Conservation (phyloP, 177 flowering plant genomes). For the Vitis hybrid region DNA sequence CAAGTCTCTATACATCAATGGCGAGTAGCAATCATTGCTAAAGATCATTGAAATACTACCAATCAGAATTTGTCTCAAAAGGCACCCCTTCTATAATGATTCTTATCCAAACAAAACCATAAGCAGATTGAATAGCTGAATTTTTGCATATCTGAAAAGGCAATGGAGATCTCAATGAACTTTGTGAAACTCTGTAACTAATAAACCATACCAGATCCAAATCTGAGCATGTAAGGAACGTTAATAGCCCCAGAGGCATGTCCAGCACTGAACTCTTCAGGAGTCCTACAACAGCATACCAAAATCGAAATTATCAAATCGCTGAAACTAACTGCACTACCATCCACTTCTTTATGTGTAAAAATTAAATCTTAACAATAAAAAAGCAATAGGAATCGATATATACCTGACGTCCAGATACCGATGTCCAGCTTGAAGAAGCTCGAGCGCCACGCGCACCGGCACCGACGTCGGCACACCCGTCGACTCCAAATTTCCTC, state of each 20-base stretch:
- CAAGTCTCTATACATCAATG: no score
- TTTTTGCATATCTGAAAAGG: no score
- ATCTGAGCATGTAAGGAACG: conserved; percentile 75
- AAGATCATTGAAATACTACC: no score
- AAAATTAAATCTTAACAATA: not conserved
- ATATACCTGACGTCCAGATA: conserved; percentile 84
- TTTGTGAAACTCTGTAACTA: not conserved
- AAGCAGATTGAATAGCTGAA: no score
- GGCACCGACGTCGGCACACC: conserved; percentile 78
- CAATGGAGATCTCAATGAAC: not conserved
- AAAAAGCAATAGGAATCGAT: not conserved
- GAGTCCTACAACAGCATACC: conserved; percentile 47
- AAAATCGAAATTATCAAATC: not conserved
- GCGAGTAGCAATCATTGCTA: no score
- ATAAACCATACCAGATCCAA: conserved; percentile 57
- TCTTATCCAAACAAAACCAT: no score
- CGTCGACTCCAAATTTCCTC: conserved; percentile 30
- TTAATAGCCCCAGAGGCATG: conserved; percentile 81
- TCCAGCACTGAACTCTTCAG: conserved; percentile 80
- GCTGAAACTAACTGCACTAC: not conserved
- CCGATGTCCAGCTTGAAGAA: conserved; percentile 83
- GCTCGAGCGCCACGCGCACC: conserved; percentile 84
- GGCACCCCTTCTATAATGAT: no score
- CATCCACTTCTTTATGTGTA: not conserved
- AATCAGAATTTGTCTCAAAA: no score